Percentiles rank a stretch among this genome's conserved stretches.
Conservation (phyloP, 805 yeast genomes). For the Torulaspora franciscae region DNA sequence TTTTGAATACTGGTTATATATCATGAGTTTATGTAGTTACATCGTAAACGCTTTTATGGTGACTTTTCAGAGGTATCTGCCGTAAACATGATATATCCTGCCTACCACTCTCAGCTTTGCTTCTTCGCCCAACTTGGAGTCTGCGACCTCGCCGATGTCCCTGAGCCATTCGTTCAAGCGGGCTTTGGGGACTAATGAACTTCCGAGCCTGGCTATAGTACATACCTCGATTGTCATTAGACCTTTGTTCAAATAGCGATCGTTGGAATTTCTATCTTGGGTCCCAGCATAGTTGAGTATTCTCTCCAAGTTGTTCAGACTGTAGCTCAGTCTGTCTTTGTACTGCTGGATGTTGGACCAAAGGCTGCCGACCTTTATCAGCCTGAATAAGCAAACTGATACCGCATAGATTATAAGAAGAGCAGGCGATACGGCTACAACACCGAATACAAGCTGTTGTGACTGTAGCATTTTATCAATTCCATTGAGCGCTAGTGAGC, state of each 20-base stretch:
- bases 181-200: constrained; percentile 45
- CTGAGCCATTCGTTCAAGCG: constrained; percentile 52
- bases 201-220: constrained; percentile 49
- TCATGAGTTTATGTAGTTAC: constrained; percentile 2
- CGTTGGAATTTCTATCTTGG: constrained; percentile 18
- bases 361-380: constrained; percentile 23
- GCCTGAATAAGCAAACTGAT: constrained; percentile 33
- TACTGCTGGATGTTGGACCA: constrained; percentile 27
- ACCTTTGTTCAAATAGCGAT: constrained; percentile 47
- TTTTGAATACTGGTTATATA: background rate
- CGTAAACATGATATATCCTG: constrained; percentile 61
- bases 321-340: constrained; percentile 29
- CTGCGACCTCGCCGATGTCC: constrained; percentile 58
- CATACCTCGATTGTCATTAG: constrained; percentile 61
- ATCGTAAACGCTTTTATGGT: background rate
- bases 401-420: constrained; percentile 51
- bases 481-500: constrained; percentile 82
- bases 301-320: constrained; percentile 56
- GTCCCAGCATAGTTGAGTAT: constrained; percentile 38
- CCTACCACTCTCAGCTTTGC: constrained; percentile 46
- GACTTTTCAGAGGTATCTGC: constrained; percentile 27
- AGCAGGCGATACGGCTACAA: constrained; percentile 85
- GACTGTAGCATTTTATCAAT: constrained; percentile 84
- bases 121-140: constrained; percentile 35
- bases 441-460: constrained; percentile 90